These are phyloP conservation scores for Ogataea pignaliae DNA, from an alignment of 805 yeast species.

Conservation along the genomic window DNA sequence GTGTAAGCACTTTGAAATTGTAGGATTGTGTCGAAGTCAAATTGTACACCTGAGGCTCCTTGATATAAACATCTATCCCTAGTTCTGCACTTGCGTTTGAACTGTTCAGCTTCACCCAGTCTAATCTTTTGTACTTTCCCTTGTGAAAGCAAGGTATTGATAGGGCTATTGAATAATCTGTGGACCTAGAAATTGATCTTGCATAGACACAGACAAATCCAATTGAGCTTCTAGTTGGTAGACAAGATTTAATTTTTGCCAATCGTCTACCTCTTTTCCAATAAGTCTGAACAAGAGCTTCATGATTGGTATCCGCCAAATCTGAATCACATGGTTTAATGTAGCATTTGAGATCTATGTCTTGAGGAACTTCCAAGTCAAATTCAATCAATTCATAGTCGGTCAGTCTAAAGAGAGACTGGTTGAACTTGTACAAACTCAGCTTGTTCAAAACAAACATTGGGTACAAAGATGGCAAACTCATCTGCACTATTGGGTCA, in stretches of 20 bases:
- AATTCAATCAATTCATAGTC: slow-evolving; percentile 80
- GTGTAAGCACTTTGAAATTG: slow-evolving; percentile 59
- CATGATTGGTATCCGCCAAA: slow-evolving; percentile 32
- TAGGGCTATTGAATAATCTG: slow-evolving; percentile 61
- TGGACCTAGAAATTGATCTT: slow-evolving; percentile 38
- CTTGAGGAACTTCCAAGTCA: slow-evolving; percentile 65
- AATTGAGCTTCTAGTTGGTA: slow-evolving; percentile 64
- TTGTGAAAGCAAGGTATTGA: slow-evolving; percentile 71
- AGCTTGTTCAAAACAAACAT: slow-evolving; percentile 62
- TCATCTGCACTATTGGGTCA: slow-evolving; percentile 69
- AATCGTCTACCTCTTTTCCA: slow-evolving; percentile 63
- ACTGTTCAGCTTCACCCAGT: slow-evolving; percentile 63
- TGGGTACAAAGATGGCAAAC: slow-evolving; percentile 84
- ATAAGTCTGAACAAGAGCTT: slow-evolving; percentile 72
- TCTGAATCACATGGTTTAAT: slow-evolving; percentile 38
- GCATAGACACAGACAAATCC: slow-evolving; percentile 78
- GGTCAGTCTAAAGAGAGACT: slow-evolving; percentile 65
- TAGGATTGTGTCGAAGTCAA: slow-evolving; percentile 56
- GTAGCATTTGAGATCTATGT: slow-evolving; percentile 62
- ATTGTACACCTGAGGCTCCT: slow-evolving; percentile 75
- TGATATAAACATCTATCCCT: slow-evolving; percentile 71
- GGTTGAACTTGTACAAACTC: slow-evolving; percentile 63
- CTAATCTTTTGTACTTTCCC: slow-evolving; percentile 58
- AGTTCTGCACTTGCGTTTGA: slow-evolving; percentile 53
- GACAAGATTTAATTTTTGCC: slow-evolving; percentile 73